Conservation (phyloP, 1,139 yeast genomes). For the Pichia sp. region DNA sequence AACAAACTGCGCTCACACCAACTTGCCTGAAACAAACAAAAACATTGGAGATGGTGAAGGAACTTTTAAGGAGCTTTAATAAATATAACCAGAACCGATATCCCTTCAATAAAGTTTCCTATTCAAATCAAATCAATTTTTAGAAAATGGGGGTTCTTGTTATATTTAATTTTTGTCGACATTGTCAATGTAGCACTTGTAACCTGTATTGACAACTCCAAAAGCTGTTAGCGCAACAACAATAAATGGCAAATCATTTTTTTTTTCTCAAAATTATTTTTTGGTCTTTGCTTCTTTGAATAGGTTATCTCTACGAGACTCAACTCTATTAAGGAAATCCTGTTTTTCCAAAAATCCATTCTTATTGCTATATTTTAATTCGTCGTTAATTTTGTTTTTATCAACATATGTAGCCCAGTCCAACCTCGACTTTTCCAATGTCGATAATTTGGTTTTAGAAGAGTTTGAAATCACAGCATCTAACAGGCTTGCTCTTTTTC, state of each 20-base stretch:
- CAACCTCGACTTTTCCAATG: conserved; percentile 83
- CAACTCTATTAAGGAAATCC: conserved; percentile 77
- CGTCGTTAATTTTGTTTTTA: conserved; percentile 74
- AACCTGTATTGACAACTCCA: too few relatives aligned
- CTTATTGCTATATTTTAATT: conserved; percentile 65
- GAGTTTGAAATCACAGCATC: conserved; percentile 61
- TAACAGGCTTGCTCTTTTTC: conserved; percentile 69
- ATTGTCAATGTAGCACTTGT: too few relatives aligned
- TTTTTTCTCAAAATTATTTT: neutral
- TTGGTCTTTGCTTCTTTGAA: conserved; percentile 10
- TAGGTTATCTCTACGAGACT: conserved; percentile 22
- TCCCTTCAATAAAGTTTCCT: too few relatives aligned
- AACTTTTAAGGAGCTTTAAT: too few relatives aligned
- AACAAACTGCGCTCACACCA: too few relatives aligned
- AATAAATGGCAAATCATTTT: too few relatives aligned
- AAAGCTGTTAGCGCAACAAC: neutral
- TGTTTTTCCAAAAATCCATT: conserved; percentile 84
- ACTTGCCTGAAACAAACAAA: too few relatives aligned
- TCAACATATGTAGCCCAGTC: conserved; percentile 98
- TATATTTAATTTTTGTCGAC: too few relatives aligned
- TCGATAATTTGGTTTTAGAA: conserved; percentile 65
- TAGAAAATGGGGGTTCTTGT: too few relatives aligned
- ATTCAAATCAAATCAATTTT: too few relatives aligned
- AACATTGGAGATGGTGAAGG: too few relatives aligned
- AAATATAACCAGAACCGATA: too few relatives aligned